phyloP scores from a whole-genome alignment of 2,329 filamentous ascomycete species.

The Lachnellula arida region DNA sequence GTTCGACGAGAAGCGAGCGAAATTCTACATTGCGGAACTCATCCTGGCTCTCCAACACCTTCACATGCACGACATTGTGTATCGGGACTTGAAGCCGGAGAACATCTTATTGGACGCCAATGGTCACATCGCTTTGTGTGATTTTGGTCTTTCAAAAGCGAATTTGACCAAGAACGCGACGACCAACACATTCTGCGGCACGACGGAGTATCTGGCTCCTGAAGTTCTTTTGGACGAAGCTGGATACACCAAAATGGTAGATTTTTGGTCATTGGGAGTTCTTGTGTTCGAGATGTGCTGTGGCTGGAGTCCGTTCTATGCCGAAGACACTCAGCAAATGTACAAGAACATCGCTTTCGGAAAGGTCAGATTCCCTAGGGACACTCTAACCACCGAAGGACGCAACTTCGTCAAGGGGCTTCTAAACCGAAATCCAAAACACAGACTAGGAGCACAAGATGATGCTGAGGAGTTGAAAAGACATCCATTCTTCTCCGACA shows the following conservation, averaged over 20 bases:
- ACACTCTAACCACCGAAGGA: slow-evolving; percentile 90
- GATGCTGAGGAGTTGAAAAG: slow-evolving; percentile 93
- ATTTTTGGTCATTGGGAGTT: slow-evolving; percentile 98
- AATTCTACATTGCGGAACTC: slow-evolving; percentile 98
- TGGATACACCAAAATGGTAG: slow-evolving; percentile 99
- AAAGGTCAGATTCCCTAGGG: slow-evolving; percentile 92
- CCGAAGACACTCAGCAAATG: slow-evolving; percentile 99
- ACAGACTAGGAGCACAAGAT: slow-evolving; percentile 82
- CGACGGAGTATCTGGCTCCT: slow-evolving; percentile 93
- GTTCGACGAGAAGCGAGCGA: slow-evolving; percentile 89
- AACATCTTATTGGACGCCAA: slow-evolving; percentile 97
- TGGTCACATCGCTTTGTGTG: slow-evolving; percentile 94
- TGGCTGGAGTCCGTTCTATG: slow-evolving; percentile 98
- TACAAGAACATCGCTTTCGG: slow-evolving; percentile 99
- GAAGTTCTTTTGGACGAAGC: slow-evolving; percentile 94
- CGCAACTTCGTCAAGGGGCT: slow-evolving; percentile 97
- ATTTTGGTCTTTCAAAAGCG: slow-evolving; percentile 96
- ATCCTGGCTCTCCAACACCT: slow-evolving; percentile 93
- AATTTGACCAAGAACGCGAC: slow-evolving; percentile 96
- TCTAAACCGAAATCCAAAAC: slow-evolving; percentile 93
- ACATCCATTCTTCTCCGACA: slow-evolving; percentile 90
- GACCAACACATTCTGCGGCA: slow-evolving; percentile 98
- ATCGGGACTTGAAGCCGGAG: slow-evolving; percentile 94
- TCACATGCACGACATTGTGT: slow-evolving; percentile 96
- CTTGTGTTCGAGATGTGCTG: slow-evolving; percentile 99